Base-by-base conservation (phyloP, 164 flowering plant genomes). In the Nelumbo lutea region DNA sequence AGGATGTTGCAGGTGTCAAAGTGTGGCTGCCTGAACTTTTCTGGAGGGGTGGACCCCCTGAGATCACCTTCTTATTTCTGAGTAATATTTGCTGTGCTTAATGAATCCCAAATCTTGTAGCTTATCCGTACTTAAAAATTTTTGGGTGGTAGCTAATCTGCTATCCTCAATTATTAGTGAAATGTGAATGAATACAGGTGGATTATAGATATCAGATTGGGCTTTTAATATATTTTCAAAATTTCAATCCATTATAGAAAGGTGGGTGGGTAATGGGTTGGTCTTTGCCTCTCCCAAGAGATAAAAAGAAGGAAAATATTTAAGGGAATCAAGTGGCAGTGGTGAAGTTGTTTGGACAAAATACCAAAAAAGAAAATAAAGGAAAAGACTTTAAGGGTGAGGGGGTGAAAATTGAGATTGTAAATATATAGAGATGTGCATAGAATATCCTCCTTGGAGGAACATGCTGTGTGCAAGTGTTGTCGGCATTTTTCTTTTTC, bases 401-500 rank as follows among this genome's bases (percentile, higher is more conserved):
- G 27, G 27, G 27, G 27, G 27, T 27, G 27, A 27, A 27, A 27
- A 27, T 27, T 27, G 27, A 27, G 27, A 27, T 27, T 27, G 45
- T 59, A 62, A 57, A 72, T 40, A 58, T 59, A 59, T 4, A 7
- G 71, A 63, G 71, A 67, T 64, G 60, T 69, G 67, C 47, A 66
- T 14, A 27, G 27, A 27, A 27, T 27, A 27, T 27, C 27, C 61
- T 67, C 62, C 68, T 64, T 73, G 74, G 72, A 68, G 6, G 62
- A 66, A 68, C 70, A 72, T 75, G 78, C 75, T 73, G 68, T 68
- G 43, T 66, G 78, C 59, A 68, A 66, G 55, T 62, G 61, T 56
- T 72, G 80, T 78, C 73, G 81, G 81, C 73, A 75, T 75, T 74
- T 27, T 27, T 27, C 27, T 27, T 27, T 27, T 72, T 63, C 61